These are phyloP conservation scores for Didymella exigua DNA, from an alignment of 2,329 filamentous ascomycete genomes.

Conservation along the genomic window DNA sequence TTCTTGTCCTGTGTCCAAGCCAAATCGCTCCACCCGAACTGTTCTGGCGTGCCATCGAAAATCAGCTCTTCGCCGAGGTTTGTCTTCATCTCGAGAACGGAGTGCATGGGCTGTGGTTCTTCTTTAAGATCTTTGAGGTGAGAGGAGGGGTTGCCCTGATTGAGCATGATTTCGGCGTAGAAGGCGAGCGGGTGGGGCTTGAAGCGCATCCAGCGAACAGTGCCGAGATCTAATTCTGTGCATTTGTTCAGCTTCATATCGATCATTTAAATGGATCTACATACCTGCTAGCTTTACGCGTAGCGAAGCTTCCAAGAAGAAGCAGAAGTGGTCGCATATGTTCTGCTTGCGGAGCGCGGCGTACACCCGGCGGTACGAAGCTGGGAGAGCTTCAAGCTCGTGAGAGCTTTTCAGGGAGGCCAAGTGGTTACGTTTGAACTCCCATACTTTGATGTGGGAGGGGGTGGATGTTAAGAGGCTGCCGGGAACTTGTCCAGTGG, in stretches of 20 bases:
- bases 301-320: not conserved
- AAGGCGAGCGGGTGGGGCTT: not conserved
- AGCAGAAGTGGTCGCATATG: not conserved
- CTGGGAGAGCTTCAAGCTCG: not conserved
- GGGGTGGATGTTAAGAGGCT: not conserved
- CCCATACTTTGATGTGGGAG: not conserved
- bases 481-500: not conserved
- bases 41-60: constrained; percentile 15
- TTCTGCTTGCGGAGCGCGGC: not conserved
- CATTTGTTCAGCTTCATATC: not conserved
- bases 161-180: not conserved
- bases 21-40: constrained; percentile 11
- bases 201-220: not conserved
- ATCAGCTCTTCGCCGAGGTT: not conserved
- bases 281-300: not conserved
- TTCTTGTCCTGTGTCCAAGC: constrained; percentile 8
- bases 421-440: not conserved
- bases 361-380: not conserved
- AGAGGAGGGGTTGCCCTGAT: not conserved
- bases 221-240: not conserved
- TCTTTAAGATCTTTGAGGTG: not conserved
- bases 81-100: constrained; percentile 3
- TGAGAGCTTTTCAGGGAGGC: not conserved
- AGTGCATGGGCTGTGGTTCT: not conserved
- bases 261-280: fast-evolving